Base-by-base conservation (phyloP, 225 moss, liverwort and hornwort genomes). In the Pseudisothecium myosuroides region DNA sequence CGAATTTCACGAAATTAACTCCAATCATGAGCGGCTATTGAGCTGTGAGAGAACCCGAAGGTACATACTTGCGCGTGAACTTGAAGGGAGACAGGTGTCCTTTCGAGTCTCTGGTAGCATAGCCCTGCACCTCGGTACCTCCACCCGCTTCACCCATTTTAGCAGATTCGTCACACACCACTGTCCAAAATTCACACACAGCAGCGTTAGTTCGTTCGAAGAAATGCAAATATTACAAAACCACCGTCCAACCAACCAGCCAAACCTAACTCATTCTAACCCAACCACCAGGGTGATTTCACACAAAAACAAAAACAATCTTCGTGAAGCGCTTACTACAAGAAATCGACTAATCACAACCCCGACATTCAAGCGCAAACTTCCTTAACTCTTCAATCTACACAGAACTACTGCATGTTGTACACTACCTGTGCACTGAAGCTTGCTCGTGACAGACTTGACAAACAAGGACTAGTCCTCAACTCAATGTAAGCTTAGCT, bases 11-110 rank as follows among this genome's bases (percentile, higher is more conserved):
- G 21, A 43, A 32, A 43, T 24, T 1, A 14, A 43, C 10, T 36
- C 31, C 5, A n/a, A n/a, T n/a, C n/a, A 37, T 14, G 41, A 78
- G 10, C n/a, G n/a, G n/a, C 37, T 54, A 55, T 26, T 1, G 6
- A 56, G 36, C 6, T 20, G 39, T 39, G 39, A 43, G 50, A 39
- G 55, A 41, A 41, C 52, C 26, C 36, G 17, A 47, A 59, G 36
- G 20, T 65, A 82, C 83, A 29, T 41, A 94, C 94, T 23, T 92
- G 90, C 94, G 90, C 83, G 84, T 66, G 89, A 94, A 94, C 26
- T 90, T 91, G 69, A 89, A 91, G 75, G 92, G 94, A 83, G 76
- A 34, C 16, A 94, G 50, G 20, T 90, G 91, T 50, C 92, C 94
- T 17, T 88, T 76, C 24, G 54, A 2, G 65, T 94, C 92, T 55